A percentile compares a stretch with the other conserved stretches of the same genome.
phyloP scores from a whole-genome alignment of 176 grass and related monocot genomes.

The Carex myosuroides region DNA sequence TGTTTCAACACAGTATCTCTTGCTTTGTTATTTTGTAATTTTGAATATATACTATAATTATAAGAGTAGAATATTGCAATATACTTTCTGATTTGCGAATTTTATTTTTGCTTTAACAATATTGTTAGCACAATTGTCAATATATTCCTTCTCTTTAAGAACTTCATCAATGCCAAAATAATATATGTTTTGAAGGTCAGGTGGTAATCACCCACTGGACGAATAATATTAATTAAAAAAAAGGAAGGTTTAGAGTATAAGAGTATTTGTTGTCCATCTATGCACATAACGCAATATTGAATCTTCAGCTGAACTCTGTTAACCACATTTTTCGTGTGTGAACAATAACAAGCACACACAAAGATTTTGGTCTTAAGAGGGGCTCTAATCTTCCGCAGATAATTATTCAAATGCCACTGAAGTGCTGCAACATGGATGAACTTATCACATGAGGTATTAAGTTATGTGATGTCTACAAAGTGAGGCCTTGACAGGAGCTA shows the following conservation, averaged over 20 bases:
- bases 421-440: not conserved
- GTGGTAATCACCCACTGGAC: too few relatives aligned
- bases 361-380: not conserved
- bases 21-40: not conserved
- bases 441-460: not conserved
- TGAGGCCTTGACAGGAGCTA: not conserved
- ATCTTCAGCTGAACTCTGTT: not conserved
- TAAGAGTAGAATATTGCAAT: not conserved
- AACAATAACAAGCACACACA: not conserved
- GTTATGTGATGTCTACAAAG: not conserved
- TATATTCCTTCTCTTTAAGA: not conserved
- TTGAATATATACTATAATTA: not conserved
- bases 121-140: not conserved
- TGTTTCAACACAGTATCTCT: not conserved
- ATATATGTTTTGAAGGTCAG: not conserved
- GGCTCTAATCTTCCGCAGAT: not conserved
- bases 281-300: not conserved
- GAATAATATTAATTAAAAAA: not conserved
- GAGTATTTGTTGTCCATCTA: not conserved
- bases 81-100: not conserved
- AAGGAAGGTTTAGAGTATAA: not conserved
- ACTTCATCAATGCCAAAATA: not conserved
- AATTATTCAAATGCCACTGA: not conserved
- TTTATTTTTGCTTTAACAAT: not conserved
- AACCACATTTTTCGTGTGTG: not conserved